phyloP scores from a whole-genome alignment of 2,329 filamentous ascomycete species.

The Ophiostoma novo-ulmi region DNA sequence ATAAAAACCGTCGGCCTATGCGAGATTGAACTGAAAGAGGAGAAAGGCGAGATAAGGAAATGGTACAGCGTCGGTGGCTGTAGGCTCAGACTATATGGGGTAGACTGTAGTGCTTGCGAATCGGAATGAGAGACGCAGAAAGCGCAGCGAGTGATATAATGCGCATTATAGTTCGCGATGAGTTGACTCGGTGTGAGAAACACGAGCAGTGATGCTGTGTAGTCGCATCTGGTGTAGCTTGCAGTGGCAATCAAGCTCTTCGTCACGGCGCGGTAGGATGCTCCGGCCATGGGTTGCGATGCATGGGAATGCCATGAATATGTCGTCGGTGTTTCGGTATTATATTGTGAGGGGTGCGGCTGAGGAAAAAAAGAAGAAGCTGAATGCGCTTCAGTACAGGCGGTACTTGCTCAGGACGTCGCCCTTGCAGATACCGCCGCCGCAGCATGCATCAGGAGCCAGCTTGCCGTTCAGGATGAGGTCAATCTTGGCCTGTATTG shows the following conservation, averaged over 20 bases:
- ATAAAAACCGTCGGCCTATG: constrained; percentile 14
- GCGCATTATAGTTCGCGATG: not conserved
- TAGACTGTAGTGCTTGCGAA: not conserved
- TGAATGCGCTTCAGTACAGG: constrained; percentile 3
- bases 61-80: not conserved
- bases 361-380: not conserved
- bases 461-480: constrained; percentile 46
- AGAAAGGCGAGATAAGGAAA: not conserved
- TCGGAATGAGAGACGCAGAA: not conserved
- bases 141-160: not conserved
- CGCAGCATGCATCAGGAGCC: constrained; percentile 48
- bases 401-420: constrained; percentile 41
- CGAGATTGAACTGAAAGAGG: not conserved
- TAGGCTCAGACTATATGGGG: not conserved
- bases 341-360: not conserved
- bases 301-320: not conserved
- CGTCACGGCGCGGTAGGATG: not conserved
- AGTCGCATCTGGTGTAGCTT: too few relatives aligned
- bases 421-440: constrained; percentile 49
- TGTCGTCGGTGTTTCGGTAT: not conserved
- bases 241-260: not conserved
- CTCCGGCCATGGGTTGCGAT: not conserved
- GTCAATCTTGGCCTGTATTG: constrained; percentile 36
- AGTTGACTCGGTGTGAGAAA: not conserved
- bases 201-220: not conserved